Conservation (phyloP, 2,329 filamentous ascomycete species). For the Beauveria sp. region DNA sequence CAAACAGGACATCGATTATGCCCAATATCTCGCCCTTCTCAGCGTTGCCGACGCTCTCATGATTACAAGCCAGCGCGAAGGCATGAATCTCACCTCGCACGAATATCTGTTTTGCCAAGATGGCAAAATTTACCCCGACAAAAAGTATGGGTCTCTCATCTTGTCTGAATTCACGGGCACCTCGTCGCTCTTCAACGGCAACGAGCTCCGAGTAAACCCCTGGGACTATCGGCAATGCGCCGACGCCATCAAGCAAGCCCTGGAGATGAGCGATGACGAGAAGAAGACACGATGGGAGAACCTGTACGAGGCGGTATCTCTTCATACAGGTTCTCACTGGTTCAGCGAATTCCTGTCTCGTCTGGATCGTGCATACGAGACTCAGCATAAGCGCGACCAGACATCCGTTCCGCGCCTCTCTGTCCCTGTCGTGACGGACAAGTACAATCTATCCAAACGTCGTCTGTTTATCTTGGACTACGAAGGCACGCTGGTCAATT, state of each 20-base stretch:
- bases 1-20: constrained; percentile 88
- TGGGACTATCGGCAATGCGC: constrained; percentile 91
- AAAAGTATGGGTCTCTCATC: constrained; percentile 83
- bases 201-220: constrained; percentile 82
- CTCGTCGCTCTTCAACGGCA: constrained; percentile 71
- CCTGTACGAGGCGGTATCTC: constrained; percentile 64
- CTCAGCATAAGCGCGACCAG: constrained; percentile 78
- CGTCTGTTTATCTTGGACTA: constrained; percentile 89
- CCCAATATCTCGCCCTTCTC: constrained; percentile 86
- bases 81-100: constrained; percentile 94
- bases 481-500: constrained; percentile 84
- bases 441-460: constrained; percentile 58
- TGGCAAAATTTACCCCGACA: constrained; percentile 58
- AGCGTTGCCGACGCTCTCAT: constrained; percentile 86
- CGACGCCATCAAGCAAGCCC: constrained; percentile 72
- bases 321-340: constrained; percentile 82
- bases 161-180: constrained; percentile 94
- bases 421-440: constrained; percentile 51
- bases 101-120: constrained; percentile 94
- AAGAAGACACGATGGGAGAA: constrained; percentile 67
- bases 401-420: constrained; percentile 82
- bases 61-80: constrained; percentile 91
- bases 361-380: constrained; percentile 69
- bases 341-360: constrained; percentile 65
- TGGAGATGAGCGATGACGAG: constrained; percentile 73